These are phyloP conservation scores for Venturia effusa DNA, from an alignment of 2,329 filamentous ascomycete genomes.

Conservation along the genomic window DNA sequence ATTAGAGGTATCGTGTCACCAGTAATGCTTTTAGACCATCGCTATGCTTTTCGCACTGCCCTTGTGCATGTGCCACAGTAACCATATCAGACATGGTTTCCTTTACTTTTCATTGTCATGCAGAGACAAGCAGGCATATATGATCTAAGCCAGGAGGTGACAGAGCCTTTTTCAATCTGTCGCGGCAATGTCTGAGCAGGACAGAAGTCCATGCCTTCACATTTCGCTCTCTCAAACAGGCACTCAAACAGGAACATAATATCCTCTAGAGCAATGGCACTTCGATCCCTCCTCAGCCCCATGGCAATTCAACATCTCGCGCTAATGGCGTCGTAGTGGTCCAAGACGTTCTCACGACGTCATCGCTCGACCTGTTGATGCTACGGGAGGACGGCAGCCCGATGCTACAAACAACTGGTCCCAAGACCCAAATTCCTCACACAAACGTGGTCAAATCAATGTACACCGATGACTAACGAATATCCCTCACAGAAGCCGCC, in stretches of 20 bases:
- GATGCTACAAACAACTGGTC: neutral
- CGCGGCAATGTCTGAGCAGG: neutral
- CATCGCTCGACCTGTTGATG: neutral
- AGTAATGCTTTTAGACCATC: neutral
- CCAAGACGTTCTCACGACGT: neutral
- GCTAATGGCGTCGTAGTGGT: neutral
- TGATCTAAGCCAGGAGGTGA: neutral
- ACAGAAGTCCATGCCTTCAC: neutral
- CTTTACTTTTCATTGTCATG: neutral
- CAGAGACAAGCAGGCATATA: neutral
- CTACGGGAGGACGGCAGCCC: neutral
- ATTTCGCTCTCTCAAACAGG: neutral
- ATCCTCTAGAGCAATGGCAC: neutral
- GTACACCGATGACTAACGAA: neutral
- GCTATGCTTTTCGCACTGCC: neutral
- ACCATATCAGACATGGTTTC: neutral
- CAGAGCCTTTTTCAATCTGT: neutral
- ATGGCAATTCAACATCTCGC: neutral
- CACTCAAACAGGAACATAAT: neutral
- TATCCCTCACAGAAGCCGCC: neutral
- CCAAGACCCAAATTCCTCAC: neutral
- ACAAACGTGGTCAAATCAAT: neutral
- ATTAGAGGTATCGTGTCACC: slow-evolving; percentile 1
- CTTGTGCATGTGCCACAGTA: neutral
- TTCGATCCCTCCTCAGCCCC: neutral